These are phyloP conservation scores for Gastrodia elata DNA, from an alignment of 106 monocot genomes.

Conservation along the genomic window DNA sequence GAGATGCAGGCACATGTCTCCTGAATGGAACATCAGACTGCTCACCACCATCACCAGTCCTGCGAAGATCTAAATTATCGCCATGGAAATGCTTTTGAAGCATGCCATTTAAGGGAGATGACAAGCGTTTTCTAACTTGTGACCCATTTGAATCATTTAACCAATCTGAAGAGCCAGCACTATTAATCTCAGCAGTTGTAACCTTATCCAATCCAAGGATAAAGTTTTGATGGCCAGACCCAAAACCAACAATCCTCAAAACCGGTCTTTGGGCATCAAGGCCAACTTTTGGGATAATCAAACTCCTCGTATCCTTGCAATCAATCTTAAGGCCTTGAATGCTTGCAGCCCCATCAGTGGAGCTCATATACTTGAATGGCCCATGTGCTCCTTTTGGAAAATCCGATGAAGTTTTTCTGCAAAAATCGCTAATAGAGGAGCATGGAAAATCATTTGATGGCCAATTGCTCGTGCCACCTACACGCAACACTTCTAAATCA, in stretches of 20 bases:
- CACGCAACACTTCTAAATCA: slow-evolving; percentile 45
- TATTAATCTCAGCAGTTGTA: slow-evolving; percentile 7
- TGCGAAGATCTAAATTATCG: slow-evolving; percentile 19
- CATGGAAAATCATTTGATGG: slow-evolving; percentile 16
- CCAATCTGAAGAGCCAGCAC: slow-evolving; percentile 10
- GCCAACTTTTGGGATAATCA: slow-evolving; percentile 17
- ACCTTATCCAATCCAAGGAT: slow-evolving; percentile 5
- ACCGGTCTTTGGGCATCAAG: slow-evolving; percentile 26
- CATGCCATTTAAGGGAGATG: slow-evolving; percentile 57
- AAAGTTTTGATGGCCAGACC: slow-evolving; percentile 18
- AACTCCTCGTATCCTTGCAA: slow-evolving; percentile 22
- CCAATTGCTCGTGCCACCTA: slow-evolving; percentile 16
- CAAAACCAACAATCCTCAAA: slow-evolving; percentile 75
- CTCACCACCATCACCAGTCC: slow-evolving; percentile 3
- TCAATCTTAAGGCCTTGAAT: slow-evolving; percentile 39
- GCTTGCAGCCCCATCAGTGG: slow-evolving; percentile 21
- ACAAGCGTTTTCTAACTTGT: slow-evolving; percentile 57
- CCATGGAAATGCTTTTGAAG: slow-evolving; percentile 46
- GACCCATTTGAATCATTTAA: slow-evolving; percentile 22
- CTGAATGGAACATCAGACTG: slow-evolving; percentile 7
- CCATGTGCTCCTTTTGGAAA: slow-evolving; percentile 20
- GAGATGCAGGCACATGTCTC: slow-evolving; percentile 9
- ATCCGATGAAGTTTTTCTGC: slow-evolving; percentile 25
- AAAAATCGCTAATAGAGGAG: slow-evolving; percentile 31
- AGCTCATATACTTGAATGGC: slow-evolving; percentile 13